phyloP scores from a whole-genome alignment of 2,329 filamentous ascomycete genomes.

The Nothophoma quercina region DNA sequence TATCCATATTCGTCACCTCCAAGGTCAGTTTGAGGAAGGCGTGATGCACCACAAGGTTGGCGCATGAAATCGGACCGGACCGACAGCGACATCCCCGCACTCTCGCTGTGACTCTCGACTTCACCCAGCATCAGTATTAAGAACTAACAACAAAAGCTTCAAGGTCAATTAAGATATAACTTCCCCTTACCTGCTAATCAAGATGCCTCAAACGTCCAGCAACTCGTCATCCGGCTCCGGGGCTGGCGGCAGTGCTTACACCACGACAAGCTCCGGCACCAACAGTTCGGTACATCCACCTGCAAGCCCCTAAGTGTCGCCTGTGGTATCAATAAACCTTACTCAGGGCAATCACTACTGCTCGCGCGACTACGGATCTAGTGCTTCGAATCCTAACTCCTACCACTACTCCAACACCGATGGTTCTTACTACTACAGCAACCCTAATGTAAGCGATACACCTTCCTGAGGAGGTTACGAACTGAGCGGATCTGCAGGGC shows the following conservation, averaged over 20 bases:
- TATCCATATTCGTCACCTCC: too few species aligned
- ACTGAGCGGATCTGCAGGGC: slow-evolving; percentile 23
- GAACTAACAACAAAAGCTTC: too few species aligned
- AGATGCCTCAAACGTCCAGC: too few species aligned
- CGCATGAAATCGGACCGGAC: too few species aligned
- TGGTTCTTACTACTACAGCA: slow-evolving; percentile 50
- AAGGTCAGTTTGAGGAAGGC: too few species aligned
- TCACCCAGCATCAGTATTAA: too few species aligned
- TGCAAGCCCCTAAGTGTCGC: background rate
- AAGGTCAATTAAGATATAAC: too few species aligned
- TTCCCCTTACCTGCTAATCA: too few species aligned
- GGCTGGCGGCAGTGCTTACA: slow-evolving; percentile 39
- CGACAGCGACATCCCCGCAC: too few species aligned
- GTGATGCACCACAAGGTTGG: too few species aligned
- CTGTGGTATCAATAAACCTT: background rate
- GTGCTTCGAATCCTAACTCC: slow-evolving; percentile 46
- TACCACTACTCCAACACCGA: slow-evolving; percentile 52
- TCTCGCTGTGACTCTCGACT: too few species aligned
- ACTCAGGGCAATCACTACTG: slow-evolving; percentile 52
- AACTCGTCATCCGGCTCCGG: too few species aligned
- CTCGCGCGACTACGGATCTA: slow-evolving; percentile 47
- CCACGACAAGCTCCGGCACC: slow-evolving; percentile 50
- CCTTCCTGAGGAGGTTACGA: background rate
- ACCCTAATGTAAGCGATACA: slow-evolving; percentile 40
- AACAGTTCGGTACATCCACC: slow-evolving; percentile 43